A percentile compares a stretch with the other conserved stretches of the same genome.
These are phyloP conservation scores for Kodamaea suecica DNA, from an alignment of 1,139 yeast species.

Conservation along the genomic window DNA sequence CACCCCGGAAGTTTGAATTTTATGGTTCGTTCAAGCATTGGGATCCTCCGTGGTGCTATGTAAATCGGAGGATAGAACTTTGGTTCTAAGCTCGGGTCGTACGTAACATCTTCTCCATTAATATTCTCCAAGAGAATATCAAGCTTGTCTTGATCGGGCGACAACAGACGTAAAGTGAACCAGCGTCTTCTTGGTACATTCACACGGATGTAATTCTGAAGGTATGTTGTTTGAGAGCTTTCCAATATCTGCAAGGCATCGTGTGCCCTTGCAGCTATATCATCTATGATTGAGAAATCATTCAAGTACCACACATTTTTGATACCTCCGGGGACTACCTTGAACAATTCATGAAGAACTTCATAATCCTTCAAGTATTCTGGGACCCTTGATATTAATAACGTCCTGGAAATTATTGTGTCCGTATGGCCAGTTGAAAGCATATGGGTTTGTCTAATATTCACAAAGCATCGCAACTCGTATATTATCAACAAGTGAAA, in stretches of 20 bases:
- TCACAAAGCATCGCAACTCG: conserved; percentile 49
- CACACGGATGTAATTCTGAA: conserved; percentile 14
- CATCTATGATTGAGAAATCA: conserved; percentile 36
- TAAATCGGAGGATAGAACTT: conserved; percentile 37
- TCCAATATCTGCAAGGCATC: conserved; percentile 43
- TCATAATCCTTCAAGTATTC: conserved; percentile 25
- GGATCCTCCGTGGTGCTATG: conserved; percentile 18
- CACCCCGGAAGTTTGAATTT: conserved; percentile 30
- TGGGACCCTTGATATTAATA: conserved; percentile 53
- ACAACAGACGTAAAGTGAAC: conserved; percentile 3
- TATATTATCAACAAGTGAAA: conserved; percentile 51
- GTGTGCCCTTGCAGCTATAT: conserved; percentile 28
- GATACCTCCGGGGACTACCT: conserved; percentile 45
- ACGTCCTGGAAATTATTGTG: conserved; percentile 32
- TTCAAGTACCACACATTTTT: conserved; percentile 50
- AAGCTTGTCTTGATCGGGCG: conserved; percentile 9
- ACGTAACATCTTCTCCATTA: background rate
- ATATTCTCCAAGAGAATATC: conserved; percentile 6
- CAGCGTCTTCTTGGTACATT: conserved; percentile 4
- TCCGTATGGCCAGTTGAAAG: conserved; percentile 24
- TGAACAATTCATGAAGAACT: conserved; percentile 25
- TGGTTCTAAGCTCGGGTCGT: conserved; percentile 11
- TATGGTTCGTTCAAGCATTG: conserved; percentile 26
- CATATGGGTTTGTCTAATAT: conserved; percentile 41
- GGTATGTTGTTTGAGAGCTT: conserved; percentile 20